Evolutionary conservation across 1,284 basidiomycete species (phyloP).

Genomic region (Moesziomyces globuligerus): DNA sequence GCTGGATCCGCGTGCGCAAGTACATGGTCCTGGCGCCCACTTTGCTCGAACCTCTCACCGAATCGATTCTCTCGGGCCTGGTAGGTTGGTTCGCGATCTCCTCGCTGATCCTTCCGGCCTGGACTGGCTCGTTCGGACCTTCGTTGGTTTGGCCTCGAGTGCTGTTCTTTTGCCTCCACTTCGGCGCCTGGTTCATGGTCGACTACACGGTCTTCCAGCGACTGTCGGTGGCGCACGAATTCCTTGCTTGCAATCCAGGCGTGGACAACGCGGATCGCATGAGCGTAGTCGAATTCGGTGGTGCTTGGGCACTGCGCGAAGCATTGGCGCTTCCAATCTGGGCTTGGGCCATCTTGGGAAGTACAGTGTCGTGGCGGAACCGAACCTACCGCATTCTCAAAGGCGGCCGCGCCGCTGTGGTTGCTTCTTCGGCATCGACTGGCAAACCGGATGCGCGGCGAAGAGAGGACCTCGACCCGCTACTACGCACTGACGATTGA

Average conservation of each 20-base stretch:
- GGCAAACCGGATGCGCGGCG: constrained; percentile 2
- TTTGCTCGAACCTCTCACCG: constrained; percentile 63
- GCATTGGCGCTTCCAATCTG: constrained; percentile 64
- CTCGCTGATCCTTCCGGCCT: constrained; percentile 16
- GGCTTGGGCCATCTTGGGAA: constrained; percentile 62
- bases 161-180: constrained; percentile 40
- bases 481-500: constrained; percentile 16
- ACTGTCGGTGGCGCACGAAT: constrained; percentile 35
- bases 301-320: constrained; percentile 61
- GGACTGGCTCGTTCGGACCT: constrained; percentile 1
- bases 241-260: constrained; percentile 30
- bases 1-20: constrained; percentile 67
- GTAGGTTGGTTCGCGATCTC: constrained; percentile 53
- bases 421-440: constrained; percentile 9
- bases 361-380: constrained; percentile 49
- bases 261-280: constrained; percentile 19
- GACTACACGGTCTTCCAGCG: constrained; percentile 35
- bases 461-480: constrained; percentile 18
- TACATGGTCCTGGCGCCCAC: constrained; percentile 65
- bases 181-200: constrained; percentile 33
- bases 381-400: constrained; percentile 35
- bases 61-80: constrained; percentile 60
- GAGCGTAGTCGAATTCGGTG: constrained; percentile 27
- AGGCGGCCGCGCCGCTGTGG: constrained; percentile 38
- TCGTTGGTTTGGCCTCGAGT: constrained; percentile 2